These are phyloP conservation scores for Eucalyptus tenuipes DNA, from an alignment of 345 rosid genomes.

Conservation along the genomic window DNA sequence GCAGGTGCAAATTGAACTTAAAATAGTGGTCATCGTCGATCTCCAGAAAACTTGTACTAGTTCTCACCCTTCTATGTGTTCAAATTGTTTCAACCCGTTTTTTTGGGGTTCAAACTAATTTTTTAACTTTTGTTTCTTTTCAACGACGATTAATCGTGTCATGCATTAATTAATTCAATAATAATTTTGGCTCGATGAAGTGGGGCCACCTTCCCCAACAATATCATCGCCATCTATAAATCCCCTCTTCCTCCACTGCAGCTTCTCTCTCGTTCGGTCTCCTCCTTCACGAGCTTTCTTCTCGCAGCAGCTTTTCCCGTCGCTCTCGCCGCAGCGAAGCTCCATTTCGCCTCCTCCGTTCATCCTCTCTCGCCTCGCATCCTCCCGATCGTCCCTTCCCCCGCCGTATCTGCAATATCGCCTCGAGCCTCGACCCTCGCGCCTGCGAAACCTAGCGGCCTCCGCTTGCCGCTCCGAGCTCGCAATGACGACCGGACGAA, in stretches of 20 bases:
- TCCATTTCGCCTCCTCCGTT: not conserved
- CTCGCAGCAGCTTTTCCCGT: not conserved
- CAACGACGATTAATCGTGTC: not conserved
- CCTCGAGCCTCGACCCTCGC: not conserved
- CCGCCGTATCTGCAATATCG: not conserved
- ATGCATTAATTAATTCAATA: not conserved
- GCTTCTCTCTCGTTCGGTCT: not conserved
- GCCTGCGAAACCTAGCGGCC: not conserved
- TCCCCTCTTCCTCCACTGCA: rapidly evolving
- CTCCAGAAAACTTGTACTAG: not conserved
- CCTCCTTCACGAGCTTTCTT: not conserved
- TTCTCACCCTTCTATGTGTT: not conserved
- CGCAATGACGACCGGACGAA: not conserved
- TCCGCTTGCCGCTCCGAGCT: not conserved
- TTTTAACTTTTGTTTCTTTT: not conserved
- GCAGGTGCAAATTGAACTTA: not conserved
- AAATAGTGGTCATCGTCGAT: not conserved
- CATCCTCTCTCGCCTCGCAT: not conserved
- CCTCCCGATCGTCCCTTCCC: not conserved
- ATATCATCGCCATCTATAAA: not conserved
- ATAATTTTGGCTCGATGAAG: not conserved
- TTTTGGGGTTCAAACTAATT: not conserved
- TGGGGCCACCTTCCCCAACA: not conserved
- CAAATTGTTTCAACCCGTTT: not conserved
- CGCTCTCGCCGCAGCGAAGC: not conserved